A percentile compares a stretch with the other conserved stretches of the same genome.
Evolutionary conservation across 2,329 filamentous ascomycete genomes (phyloP).

Genomic region (Neonectria sp.): DNA sequence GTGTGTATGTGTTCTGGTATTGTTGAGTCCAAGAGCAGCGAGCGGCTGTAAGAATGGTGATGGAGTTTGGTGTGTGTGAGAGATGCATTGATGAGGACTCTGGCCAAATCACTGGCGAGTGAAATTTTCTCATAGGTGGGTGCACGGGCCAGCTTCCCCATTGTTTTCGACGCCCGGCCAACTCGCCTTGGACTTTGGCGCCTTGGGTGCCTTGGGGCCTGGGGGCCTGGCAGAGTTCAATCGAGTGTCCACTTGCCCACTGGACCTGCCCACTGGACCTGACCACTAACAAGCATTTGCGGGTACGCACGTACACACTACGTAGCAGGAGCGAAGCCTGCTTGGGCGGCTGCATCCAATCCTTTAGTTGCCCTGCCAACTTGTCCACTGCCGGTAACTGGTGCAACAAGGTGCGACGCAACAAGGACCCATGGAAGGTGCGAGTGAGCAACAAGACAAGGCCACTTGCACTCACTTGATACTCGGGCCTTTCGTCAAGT

Average conservation of each 20-base stretch:
- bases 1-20: constrained; percentile 9
- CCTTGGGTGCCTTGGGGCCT: constrained; percentile 18
- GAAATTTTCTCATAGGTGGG: constrained; percentile 41
- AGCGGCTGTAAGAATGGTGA: constrained; percentile 27
- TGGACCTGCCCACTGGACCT: too few species aligned
- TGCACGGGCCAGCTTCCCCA: constrained; percentile 44
- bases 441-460: constrained; percentile 30
- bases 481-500: constrained; percentile 34
- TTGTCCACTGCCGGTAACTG: constrained; percentile 50
- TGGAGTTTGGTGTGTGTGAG: constrained; percentile 24
- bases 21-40: background rate
- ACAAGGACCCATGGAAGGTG: constrained; percentile 35
- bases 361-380: constrained; percentile 55
- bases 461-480: constrained; percentile 34
- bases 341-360: constrained; percentile 2
- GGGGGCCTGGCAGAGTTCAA: constrained; percentile 1
- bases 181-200: constrained; percentile 10
- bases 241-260: too few species aligned
- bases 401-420: constrained; percentile 38
- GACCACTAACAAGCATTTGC: too few species aligned
- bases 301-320: too few species aligned
- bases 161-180: constrained; percentile 29
- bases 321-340: background rate
- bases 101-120: constrained; percentile 30
- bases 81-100: constrained; percentile 33